Base-by-base conservation (phyloP, 208 protist genomes). In the Leishmania martiniquensis region DNA sequence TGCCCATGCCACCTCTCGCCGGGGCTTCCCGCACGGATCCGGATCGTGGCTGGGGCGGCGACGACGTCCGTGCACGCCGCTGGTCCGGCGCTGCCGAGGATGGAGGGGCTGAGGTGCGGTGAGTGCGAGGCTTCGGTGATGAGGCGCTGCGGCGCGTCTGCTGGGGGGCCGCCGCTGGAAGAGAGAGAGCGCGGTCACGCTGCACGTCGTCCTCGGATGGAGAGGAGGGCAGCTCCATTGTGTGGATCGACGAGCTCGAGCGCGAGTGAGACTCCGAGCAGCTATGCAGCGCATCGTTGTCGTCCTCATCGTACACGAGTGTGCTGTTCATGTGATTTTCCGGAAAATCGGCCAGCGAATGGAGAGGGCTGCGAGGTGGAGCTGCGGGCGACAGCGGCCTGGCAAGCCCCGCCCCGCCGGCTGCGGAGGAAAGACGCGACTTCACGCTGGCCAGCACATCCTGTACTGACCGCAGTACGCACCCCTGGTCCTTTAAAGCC, bases 251-350 rank as follows among this genome's bases (percentile, higher is more conserved):
- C 17, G 68, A 72, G 29, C 25, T 42, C 1, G 22, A 54, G 17
- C 44, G 54, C 32, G 59, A 75, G 42, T 17, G 32, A 42, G 22
- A 62, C 72, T 32, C 22, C 39, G 67, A 76, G 75, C 63, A 76
- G 42, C 69, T 76, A 60, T 1, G 52, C 67, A 20, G 32, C 9
- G 10, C 55, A 32, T 74, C 22, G 0, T 47, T 68, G 22, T 80
- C 32, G 62, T 68, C 62, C 32, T 60, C 76, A 1, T 74, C 67
- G 52, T 84, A 84, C 39, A 84, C 75, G 15, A 84, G 75, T 0
- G 80, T 84, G 54, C 32, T 22, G 39, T 74, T 29, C 25, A 69
- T 32, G 65, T 69, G 22, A 69, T 34, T 25, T 1, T 22, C 42
- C 10, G 25, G 37, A 37, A 15, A 1, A 49, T 32, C 17, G 44